Evolutionary conservation across 306 rosid species (phyloP).

Genomic region (Rubus parviflorus): DNA sequence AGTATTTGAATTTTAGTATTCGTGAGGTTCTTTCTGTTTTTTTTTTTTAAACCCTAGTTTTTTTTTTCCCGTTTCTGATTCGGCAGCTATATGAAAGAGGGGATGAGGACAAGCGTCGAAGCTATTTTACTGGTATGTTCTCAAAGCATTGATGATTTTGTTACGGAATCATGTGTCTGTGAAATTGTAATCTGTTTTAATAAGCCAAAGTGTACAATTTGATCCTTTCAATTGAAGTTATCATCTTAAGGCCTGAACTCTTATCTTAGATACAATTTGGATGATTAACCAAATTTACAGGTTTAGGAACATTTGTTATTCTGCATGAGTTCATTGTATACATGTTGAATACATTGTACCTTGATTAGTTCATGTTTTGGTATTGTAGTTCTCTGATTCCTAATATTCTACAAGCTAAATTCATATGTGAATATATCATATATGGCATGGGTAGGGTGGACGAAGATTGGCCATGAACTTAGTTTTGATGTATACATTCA

Average conservation of each 20-base stretch:
- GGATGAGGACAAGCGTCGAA: constrained; percentile 97
- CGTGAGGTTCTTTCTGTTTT: neutral
- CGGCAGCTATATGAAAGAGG: constrained; percentile 92
- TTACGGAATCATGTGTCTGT: neutral
- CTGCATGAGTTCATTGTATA: too few relatives aligned
- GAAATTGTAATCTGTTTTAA: neutral
- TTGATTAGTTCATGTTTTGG: neutral
- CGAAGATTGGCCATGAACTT: constrained; percentile 9
- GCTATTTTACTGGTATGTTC: constrained; percentile 82
- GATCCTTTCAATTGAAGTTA: too few relatives aligned
- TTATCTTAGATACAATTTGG: neutral
- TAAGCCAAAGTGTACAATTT: neutral
- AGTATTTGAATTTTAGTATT: neutral
- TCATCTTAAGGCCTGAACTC: neutral
- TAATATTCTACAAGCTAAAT: neutral
- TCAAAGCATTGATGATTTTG: neutral
- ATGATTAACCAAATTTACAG: neutral
- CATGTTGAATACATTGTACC: too few relatives aligned
- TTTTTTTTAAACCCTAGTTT: constrained; percentile 49
- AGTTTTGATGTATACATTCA: neutral
- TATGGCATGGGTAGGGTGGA: too few relatives aligned
- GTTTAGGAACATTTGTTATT: neutral
- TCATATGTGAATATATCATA: neutral
- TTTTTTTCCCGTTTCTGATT: constrained; percentile 19
- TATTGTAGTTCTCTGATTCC: neutral